Evolutionary conservation across 2,329 filamentous ascomycete genomes (phyloP).

Genomic region (Fusarium piperis): DNA sequence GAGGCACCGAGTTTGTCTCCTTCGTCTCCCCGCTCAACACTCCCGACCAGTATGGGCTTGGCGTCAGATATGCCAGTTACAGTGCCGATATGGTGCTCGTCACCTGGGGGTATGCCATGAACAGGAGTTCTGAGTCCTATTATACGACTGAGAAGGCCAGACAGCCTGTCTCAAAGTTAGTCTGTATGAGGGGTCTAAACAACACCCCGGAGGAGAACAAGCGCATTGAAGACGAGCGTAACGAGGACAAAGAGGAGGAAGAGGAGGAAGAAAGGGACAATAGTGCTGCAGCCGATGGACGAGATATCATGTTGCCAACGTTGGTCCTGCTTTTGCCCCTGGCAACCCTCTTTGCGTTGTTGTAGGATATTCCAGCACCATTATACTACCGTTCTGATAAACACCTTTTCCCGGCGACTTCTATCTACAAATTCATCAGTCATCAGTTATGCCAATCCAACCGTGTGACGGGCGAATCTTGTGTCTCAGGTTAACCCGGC

Average conservation of each 20-base stretch:
- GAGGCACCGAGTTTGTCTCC: neutral
- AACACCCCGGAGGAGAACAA: neutral
- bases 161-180: neutral
- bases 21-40: neutral
- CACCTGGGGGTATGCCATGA: neutral
- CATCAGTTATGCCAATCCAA: neutral
- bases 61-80: neutral
- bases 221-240: neutral
- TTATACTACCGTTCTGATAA: neutral
- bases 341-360: neutral
- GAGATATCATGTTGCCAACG: neutral
- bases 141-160: neutral
- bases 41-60: neutral
- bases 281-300: neutral
- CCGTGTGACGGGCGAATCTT: neutral
- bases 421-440: rapidly evolving
- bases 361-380: neutral
- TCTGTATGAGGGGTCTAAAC: neutral
- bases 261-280: neutral
- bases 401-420: neutral
- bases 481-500: neutral
- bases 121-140: neutral
- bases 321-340: neutral
- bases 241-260: neutral
- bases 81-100: neutral